Conservation (phyloP, 768 basidiomycete species). For the Suillus americanus region DNA sequence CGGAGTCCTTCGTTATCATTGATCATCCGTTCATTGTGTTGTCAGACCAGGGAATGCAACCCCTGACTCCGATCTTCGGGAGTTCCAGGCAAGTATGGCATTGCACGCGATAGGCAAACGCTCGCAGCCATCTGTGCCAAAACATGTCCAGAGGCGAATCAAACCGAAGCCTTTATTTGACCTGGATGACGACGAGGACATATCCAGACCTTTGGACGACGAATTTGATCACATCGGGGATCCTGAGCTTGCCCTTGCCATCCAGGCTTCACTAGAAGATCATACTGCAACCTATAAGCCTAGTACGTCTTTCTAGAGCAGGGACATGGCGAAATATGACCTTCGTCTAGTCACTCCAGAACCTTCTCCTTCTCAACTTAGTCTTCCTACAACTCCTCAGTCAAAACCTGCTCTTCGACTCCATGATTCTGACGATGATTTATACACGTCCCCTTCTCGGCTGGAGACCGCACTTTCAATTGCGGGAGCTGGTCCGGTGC, state of each 20-base stretch:
- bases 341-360: not conserved
- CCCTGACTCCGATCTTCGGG: conserved; percentile 62
- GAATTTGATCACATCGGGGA: conserved; percentile 48
- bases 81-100: conserved; percentile 61
- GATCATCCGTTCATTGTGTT: conserved; percentile 15
- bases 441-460: conserved; percentile 51
- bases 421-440: conserved; percentile 42
- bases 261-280: conserved; percentile 59
- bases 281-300: not conserved
- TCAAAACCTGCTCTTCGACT: not conserved
- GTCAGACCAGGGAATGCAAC: conserved; percentile 31
- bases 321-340: not conserved
- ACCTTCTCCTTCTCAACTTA: conserved; percentile 7
- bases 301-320: not conserved
- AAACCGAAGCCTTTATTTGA: conserved; percentile 52
- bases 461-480: conserved; percentile 70
- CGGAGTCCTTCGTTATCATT: not conserved
- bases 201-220: conserved; percentile 18
- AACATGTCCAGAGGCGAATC: conserved; percentile 34
- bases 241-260: conserved; percentile 54
- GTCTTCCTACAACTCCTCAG: not conserved
- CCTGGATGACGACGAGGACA: conserved; percentile 47
- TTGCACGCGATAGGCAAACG: conserved; percentile 57
- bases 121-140: conserved; percentile 31
- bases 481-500: conserved; percentile 52